Percentiles rank a stretch among this genome's conserved stretches.
These are phyloP conservation scores for Cryphonectria nitschkei DNA, from an alignment of 2,329 filamentous ascomycete genomes.

Conservation along the genomic window DNA sequence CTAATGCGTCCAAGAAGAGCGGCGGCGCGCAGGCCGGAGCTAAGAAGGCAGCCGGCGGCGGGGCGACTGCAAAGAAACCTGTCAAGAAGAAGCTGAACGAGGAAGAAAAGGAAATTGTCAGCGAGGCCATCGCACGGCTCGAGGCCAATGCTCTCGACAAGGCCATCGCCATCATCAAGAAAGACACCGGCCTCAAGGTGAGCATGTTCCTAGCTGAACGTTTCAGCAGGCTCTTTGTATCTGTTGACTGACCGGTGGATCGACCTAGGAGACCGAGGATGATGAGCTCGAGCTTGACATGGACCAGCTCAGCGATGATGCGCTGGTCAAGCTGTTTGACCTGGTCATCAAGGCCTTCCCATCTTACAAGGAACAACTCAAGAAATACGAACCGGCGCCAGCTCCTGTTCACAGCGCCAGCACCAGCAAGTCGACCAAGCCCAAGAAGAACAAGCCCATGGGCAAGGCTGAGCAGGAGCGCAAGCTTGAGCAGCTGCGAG, in stretches of 20 bases:
- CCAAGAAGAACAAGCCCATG: slow-evolving; percentile 79
- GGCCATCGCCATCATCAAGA: slow-evolving; percentile 88
- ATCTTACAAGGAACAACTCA: slow-evolving; percentile 39
- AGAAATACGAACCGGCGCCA: slow-evolving; percentile 37
- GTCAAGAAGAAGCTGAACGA: slow-evolving; percentile 69
- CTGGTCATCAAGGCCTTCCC: slow-evolving; percentile 47
- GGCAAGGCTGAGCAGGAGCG: slow-evolving; percentile 72
- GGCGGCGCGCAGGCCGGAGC: slow-evolving; percentile 38
- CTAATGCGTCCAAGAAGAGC: slow-evolving; percentile 47
- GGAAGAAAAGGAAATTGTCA: slow-evolving; percentile 89
- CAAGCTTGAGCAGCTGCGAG: slow-evolving; percentile 65
- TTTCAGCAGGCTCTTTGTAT: background rate
- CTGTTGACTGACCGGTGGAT: slow-evolving; percentile 35
- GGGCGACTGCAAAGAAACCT: slow-evolving; percentile 37
- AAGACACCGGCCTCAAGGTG: slow-evolving; percentile 77
- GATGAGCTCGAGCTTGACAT: slow-evolving; percentile 65
- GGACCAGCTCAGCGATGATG: slow-evolving; percentile 59
- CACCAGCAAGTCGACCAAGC: slow-evolving; percentile 48
- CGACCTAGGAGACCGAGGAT: slow-evolving; percentile 57
- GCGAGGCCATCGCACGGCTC: slow-evolving; percentile 80
- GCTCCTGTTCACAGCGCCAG: slow-evolving; percentile 27
- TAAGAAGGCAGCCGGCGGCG: slow-evolving; percentile 41
- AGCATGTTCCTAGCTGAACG: slow-evolving; percentile 36
- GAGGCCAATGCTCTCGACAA: slow-evolving; percentile 76
- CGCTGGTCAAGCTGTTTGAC: slow-evolving; percentile 56